These are phyloP conservation scores for Ceratocystiopsis minuta DNA, from an alignment of 2,329 filamentous ascomycete species.

Conservation along the genomic window DNA sequence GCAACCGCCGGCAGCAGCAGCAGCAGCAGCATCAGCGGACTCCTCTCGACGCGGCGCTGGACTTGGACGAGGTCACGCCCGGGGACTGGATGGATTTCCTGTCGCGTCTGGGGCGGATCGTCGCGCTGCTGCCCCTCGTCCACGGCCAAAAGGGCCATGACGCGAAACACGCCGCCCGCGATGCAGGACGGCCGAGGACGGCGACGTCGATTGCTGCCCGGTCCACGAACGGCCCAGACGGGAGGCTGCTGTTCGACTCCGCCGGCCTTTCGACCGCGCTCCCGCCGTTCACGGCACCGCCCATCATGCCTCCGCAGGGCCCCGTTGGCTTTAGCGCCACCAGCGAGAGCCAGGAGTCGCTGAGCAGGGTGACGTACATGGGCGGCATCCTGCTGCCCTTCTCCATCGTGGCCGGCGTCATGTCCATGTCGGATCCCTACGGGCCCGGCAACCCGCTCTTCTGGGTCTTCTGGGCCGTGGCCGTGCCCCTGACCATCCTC, in stretches of 20 bases:
- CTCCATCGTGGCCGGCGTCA: constrained; percentile 27
- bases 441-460: constrained; percentile 23
- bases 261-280: too few relatives aligned
- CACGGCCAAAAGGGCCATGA: too few relatives aligned
- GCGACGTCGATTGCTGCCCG: too few relatives aligned
- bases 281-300: too few relatives aligned
- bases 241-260: too few relatives aligned
- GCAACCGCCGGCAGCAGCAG: constrained; percentile 1
- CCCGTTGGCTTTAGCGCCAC: too few relatives aligned
- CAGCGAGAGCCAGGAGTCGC: too few relatives aligned
- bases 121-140: constrained; percentile 10
- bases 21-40: not conserved
- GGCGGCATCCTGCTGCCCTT: constrained; percentile 30
- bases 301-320: too few relatives aligned
- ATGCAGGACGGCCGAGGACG: too few relatives aligned
- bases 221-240: too few relatives aligned
- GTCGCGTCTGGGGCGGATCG: constrained; percentile 13
- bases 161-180: too few relatives aligned
- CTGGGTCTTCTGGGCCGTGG: constrained; percentile 30
- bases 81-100: constrained; percentile 17
- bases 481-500: constrained; percentile 20
- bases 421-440: constrained; percentile 28
- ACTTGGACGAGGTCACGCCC: not conserved
- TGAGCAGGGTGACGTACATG: constrained; percentile 31
- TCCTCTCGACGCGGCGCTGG: not conserved